A percentile compares a stretch with the other conserved stretches of the same genome.
Conservation (phyloP, 2,329 filamentous ascomycete species). For the Epicoccum nigrum region DNA sequence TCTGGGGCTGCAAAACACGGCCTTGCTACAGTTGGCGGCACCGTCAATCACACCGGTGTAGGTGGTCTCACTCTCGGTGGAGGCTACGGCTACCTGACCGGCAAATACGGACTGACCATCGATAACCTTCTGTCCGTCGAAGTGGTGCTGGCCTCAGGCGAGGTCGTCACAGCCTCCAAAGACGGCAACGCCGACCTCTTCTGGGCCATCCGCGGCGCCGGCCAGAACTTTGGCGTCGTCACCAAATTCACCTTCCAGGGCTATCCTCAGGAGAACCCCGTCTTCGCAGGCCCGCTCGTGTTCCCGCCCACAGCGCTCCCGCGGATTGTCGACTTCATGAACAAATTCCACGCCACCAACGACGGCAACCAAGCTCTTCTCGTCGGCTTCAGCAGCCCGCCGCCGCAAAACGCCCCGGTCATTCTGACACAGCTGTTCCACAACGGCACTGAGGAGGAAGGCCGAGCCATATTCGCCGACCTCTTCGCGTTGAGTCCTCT, state of each 20-base stretch:
- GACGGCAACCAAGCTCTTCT: conserved; percentile 40
- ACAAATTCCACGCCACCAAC: conserved; percentile 36
- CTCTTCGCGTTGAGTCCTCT: conserved; percentile 10
- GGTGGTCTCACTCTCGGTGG: conserved; percentile 62
- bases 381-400: conserved; percentile 36
- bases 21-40: conserved; percentile 66
- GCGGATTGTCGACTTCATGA: conserved; percentile 36
- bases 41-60: conserved; percentile 67
- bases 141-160: conserved; percentile 45
- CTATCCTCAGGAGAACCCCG: conserved; percentile 36
- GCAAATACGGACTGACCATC: conserved; percentile 61
- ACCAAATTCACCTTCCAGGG: conserved; percentile 52
- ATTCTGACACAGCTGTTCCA: conserved; percentile 41
- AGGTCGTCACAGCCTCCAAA: conserved; percentile 41
- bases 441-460: conserved; percentile 44
- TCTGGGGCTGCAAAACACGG: conserved; percentile 56
- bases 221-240: conserved; percentile 45
- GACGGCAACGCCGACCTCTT: conserved; percentile 43
- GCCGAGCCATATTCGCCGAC: conserved; percentile 22
- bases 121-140: conserved; percentile 48
- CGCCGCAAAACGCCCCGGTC: conserved; percentile 38
- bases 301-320: conserved; percentile 39
- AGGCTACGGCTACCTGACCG: conserved; percentile 64
- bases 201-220: conserved; percentile 49
- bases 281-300: conserved; percentile 47